Evolutionary conservation across 495 filamentous ascomycete species (phyloP).

Genomic region (Lindgomyces ingoldianus): DNA sequence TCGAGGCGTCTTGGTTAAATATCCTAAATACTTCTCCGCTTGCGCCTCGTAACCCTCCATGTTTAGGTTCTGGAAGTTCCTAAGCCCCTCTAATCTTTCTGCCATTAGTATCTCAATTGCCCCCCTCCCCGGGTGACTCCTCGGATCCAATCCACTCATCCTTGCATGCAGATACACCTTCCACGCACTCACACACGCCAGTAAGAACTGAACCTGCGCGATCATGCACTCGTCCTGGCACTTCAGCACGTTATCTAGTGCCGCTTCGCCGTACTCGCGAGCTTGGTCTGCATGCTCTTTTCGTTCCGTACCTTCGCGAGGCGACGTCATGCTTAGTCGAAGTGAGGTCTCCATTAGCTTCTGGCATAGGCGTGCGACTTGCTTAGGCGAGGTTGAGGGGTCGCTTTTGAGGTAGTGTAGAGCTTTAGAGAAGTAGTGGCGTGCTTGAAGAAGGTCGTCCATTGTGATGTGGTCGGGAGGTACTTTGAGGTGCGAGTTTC

Average conservation of each 20-base stretch:
- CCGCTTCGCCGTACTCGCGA: conserved; percentile 10
- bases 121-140: background rate
- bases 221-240: conserved; percentile 16
- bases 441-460: conserved; percentile 8
- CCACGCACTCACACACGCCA: conserved; percentile 20
- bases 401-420: conserved; percentile 9
- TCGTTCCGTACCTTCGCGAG: background rate
- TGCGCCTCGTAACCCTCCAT: conserved; percentile 12
- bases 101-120: conserved; percentile 3
- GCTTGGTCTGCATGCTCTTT: conserved; percentile 15
- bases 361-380: conserved; percentile 16
- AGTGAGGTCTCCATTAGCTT: conserved; percentile 16
- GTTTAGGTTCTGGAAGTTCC: conserved; percentile 3
- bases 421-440: conserved; percentile 9
- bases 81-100: conserved; percentile 1
- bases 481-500: conserved; percentile 7
- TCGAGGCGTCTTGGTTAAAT: conserved; percentile 5
- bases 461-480: conserved; percentile 6
- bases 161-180: conserved; percentile 11
- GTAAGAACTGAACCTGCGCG: conserved; percentile 17
- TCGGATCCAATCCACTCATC: conserved; percentile 6
- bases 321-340: conserved; percentile 1
- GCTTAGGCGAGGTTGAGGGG: conserved; percentile 15
- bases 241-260: conserved; percentile 7
- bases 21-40: conserved; percentile 11